Base-by-base conservation (phyloP, 331 rosid species). In the Malus hybrid region DNA sequence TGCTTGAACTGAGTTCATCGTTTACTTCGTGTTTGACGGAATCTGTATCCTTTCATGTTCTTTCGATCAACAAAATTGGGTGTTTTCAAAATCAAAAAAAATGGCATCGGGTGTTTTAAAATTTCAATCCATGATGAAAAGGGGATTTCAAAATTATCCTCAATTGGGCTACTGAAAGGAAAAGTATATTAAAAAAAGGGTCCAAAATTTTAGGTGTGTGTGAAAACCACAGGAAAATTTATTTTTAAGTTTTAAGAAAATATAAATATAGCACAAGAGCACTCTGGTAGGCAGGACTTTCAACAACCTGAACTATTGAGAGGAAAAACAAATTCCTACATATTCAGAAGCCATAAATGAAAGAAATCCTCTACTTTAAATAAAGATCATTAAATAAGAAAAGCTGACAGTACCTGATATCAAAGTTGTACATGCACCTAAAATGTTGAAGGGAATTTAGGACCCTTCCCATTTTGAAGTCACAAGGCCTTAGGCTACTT, bases 391-490 rank as follows among this genome's bases (percentile, higher is more conserved):
- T 24, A 24, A 54, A 3, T 29, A 42, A 10, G 24, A 31, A 56
- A 5, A 18, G 39, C 28, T 54, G 73, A 73, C 39, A 46, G 71
- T 90, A 94, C 99, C 99, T 92, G 29, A 93, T 80, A 78, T 84
- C 88, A 44, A 92, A 90, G 79, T 83, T 92, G 93, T 88, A 82
- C 70, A 73, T 79, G 83, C 99, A 92, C 85, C 81, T 90, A 83
- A 86, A 94, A 3, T 73, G 73, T 70, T 92, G 97, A 73, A 94
- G 88, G 57, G 93, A 88, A 79, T 79, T 70, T 48, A 89, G 81
- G 73, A 90, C 90, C 87, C 83, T 89, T 76, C 97, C 96, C 97
- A 86, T 85, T 81, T 90, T 94, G 73, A 94, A 94, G 82, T 94
- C 97, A 79, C 96, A 92, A 65, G 97, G 96, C 28, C 92, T 85